A percentile compares a stretch with the other conserved stretches of the same genome.
phyloP scores from a whole-genome alignment of 192 early-diverging fungal species.

The Entrophospora sp. region DNA sequence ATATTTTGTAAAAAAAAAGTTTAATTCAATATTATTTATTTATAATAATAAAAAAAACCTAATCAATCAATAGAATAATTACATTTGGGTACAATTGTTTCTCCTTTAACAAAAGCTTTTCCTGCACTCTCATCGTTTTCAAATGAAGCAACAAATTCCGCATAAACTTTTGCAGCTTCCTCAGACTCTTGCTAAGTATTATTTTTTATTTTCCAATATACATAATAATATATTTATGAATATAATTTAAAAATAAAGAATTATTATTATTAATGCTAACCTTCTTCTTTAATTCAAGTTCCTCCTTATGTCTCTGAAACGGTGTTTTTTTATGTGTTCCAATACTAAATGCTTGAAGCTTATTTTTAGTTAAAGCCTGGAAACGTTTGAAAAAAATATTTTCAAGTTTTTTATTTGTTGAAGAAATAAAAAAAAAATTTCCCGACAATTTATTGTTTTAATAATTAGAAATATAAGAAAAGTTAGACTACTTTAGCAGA shows the following conservation, averaged over 20 bases:
- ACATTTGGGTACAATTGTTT: constrained; percentile 37
- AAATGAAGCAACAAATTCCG: constrained; percentile 76
- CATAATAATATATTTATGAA: too few species aligned
- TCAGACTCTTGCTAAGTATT: constrained; percentile 69
- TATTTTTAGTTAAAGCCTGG: constrained; percentile 52
- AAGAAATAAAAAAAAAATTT: too few species aligned
- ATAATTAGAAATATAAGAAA: too few species aligned
- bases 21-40: background rate
- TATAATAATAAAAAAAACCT: background rate
- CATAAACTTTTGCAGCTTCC: constrained; percentile 68
- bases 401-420: too few species aligned
- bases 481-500: constrained; percentile 13
- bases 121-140: constrained; percentile 41
- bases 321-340: constrained; percentile 62
- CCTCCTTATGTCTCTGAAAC: constrained; percentile 72
- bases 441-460: too few species aligned
- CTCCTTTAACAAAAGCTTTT: constrained; percentile 45
- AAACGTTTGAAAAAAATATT: background rate
- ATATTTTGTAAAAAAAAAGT: background rate
- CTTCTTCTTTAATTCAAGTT: constrained; percentile 60
- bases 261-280: constrained; percentile 25
- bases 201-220: too few species aligned
- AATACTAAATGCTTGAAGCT: constrained; percentile 59
- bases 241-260: background rate
- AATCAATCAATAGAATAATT: constrained; percentile 7